Evolutionary conservation across 495 filamentous ascomycete genomes (phyloP).

Genomic region (Podospora pseudocomata): DNA sequence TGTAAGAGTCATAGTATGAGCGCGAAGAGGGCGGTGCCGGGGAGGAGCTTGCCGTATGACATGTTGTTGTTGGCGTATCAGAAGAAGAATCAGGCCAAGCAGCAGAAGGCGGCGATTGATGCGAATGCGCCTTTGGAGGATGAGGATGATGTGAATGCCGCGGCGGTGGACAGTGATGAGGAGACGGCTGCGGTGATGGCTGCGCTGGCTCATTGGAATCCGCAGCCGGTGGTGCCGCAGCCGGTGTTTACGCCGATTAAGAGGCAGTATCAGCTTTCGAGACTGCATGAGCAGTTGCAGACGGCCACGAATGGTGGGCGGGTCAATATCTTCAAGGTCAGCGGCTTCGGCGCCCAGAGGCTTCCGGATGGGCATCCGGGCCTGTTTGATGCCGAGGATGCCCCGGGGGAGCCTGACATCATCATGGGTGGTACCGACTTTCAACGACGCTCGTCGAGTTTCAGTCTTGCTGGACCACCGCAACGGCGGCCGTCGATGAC

Average conservation of each 20-base stretch:
- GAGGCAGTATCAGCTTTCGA: constrained; percentile 73
- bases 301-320: constrained; percentile 62
- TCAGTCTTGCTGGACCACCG: constrained; percentile 40
- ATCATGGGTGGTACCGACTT: constrained; percentile 29
- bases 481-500: constrained; percentile 42
- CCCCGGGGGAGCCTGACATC: constrained; percentile 44
- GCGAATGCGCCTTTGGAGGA: constrained; percentile 90
- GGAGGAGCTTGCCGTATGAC: constrained; percentile 88
- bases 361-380: constrained; percentile 44
- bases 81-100: constrained; percentile 97
- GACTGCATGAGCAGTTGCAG: constrained; percentile 84
- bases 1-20: constrained; percentile 98
- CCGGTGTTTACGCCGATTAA: constrained; percentile 64
- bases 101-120: constrained; percentile 92
- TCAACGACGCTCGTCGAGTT: constrained; percentile 42
- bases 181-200: constrained; percentile 86
- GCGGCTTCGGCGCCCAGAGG: constrained; percentile 44
- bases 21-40: constrained; percentile 85
- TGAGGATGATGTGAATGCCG: constrained; percentile 69
- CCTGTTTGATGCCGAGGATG: constrained; percentile 40
- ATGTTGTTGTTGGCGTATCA: constrained; percentile 91
- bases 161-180: constrained; percentile 85
- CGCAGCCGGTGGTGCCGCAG: constrained; percentile 64
- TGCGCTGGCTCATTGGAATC: constrained; percentile 69
- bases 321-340: constrained; percentile 54